Evolutionary conservation across 2,329 filamentous ascomycete genomes (phyloP), one percentile per base, ranked within the genome.

Genomic region (Drechslera avenae): DNA sequence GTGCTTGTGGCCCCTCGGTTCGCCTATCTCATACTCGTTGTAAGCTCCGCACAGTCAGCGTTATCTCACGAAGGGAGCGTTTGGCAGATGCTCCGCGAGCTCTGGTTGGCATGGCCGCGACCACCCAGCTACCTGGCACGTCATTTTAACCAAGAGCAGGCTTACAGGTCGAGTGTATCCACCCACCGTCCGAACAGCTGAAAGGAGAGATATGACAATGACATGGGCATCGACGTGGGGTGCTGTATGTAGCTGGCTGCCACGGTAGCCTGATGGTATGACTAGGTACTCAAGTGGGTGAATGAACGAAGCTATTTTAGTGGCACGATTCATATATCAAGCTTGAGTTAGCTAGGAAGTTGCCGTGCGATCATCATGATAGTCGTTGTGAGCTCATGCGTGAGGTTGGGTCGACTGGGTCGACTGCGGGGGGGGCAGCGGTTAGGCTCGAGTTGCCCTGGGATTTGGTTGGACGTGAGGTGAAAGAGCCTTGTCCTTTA

Each of bases 401-500:
- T 42, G 49, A 53, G 37, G 59, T 51, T 66, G 60, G 64, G 54
- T 47, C 54, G 54, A 56, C 35, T 17, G 42, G 42, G 34, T 52
- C 46, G 43, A 56, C 46, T 52, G 60, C 52, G 58, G 60, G 53
- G 60, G 60, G 51, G 51, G 53, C 36, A 54, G 56, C 54, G 47
- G 50, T 31, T 54, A 60, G 56, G 46, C 42, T 56, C 47, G 42
- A 39, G 39, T 30, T 48, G 47, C 31, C n/a, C 21, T 13, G 18
- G 26, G n/a, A 34, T 45, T 17, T 58, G 55, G 50, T 58, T 60
- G 55, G 57, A 46, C 35, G 39, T 37, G 36, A 41, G 42, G 26
- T 48, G 46, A 42, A 42, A 42, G 40, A 46, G 30, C 46, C 42
- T 42, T 36, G 54, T 35, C 37, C 50, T 39, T 51, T 56, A 56